phyloP scores from a whole-genome alignment of 371 early-diverging fungal species.

The Zopfochytrium polystomum region DNA sequence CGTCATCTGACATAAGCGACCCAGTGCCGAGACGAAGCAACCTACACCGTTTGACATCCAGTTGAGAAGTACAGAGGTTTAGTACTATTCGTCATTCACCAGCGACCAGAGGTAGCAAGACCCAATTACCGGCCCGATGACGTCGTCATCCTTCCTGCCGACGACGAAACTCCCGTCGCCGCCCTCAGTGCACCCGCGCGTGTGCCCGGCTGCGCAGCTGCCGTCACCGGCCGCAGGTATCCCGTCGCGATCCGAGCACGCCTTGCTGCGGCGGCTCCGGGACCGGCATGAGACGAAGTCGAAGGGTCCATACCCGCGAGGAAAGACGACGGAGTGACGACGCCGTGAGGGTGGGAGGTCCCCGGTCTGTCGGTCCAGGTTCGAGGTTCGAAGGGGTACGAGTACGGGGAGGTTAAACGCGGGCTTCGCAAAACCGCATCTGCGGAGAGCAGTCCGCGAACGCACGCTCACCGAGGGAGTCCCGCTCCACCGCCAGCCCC shows the following conservation, averaged over 20 bases:
- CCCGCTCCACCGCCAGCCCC: no score
- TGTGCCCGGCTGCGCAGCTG: not conserved
- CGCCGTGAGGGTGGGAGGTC: slow-evolving; percentile 2
- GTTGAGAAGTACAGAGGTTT: not conserved
- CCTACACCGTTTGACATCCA: not conserved
- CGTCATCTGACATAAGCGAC: slow-evolving; percentile 12
- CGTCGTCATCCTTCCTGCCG: slow-evolving; percentile 3
- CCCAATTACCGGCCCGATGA: slow-evolving; percentile 12
- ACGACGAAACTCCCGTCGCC: not conserved
- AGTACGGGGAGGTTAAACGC: no score
- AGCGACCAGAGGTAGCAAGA: not conserved
- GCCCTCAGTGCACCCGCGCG: not conserved
- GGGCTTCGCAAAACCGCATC: no score
- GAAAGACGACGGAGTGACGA: not conserved
- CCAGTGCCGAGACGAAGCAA: slow-evolving; percentile 11
- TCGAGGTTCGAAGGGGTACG: not conserved
- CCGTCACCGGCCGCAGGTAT: slow-evolving; percentile 19
- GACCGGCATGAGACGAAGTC: no score
- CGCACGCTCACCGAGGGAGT: no score
- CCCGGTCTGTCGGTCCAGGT: slow-evolving; percentile 3
- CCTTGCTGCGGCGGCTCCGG: not conserved
- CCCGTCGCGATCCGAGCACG: slow-evolving; percentile 13
- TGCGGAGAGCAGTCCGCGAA: no score
- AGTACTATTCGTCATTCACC: not conserved
- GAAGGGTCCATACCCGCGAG: not conserved